These are phyloP conservation scores for Exophiala sp. DNA, from an alignment of 2,329 filamentous ascomycete species.

Conservation along the genomic window DNA sequence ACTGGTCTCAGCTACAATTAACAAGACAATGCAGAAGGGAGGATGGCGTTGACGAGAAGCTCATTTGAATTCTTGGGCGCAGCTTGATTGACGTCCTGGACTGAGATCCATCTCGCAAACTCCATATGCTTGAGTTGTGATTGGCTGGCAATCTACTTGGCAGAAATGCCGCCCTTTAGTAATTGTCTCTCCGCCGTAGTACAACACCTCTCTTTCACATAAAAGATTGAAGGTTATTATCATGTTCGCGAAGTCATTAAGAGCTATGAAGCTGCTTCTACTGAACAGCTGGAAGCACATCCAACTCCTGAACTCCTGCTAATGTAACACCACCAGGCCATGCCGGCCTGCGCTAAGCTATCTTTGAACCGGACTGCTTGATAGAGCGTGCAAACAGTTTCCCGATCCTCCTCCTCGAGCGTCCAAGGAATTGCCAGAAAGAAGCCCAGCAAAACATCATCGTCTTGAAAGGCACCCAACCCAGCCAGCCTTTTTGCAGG, in stretches of 20 bases:
- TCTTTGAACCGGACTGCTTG: not conserved
- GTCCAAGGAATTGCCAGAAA: conserved; percentile 6
- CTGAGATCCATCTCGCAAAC: not conserved
- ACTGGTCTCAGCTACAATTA: conserved; percentile 27
- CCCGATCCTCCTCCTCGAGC: conserved; percentile 6
- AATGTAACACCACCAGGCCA: no score
- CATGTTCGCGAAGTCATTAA: no score
- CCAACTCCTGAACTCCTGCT: no score
- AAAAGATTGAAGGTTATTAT: not conserved
- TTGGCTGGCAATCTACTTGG: conserved; percentile 5
- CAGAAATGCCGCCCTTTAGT: not conserved
- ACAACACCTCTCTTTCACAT: not conserved
- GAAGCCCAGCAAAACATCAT: conserved; percentile 3
- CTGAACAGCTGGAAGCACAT: not conserved
- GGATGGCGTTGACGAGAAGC: conserved; percentile 18
- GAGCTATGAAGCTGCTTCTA: no score
- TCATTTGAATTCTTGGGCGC: conserved; percentile 10
- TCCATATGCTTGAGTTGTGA: not conserved
- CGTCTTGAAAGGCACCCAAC: conserved; percentile 18
- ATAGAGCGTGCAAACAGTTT: conserved; percentile 1
- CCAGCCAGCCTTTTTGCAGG: conserved; percentile 14
- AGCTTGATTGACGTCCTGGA: conserved; percentile 12
- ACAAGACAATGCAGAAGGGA: not conserved
- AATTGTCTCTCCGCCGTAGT: not conserved
- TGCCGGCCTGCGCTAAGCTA: not conserved